Percentiles rank a stretch among this genome's conserved stretches.
Evolutionary conservation across 805 yeast genomes (phyloP).

Genomic region (Pichia thaimueangensis): DNA sequence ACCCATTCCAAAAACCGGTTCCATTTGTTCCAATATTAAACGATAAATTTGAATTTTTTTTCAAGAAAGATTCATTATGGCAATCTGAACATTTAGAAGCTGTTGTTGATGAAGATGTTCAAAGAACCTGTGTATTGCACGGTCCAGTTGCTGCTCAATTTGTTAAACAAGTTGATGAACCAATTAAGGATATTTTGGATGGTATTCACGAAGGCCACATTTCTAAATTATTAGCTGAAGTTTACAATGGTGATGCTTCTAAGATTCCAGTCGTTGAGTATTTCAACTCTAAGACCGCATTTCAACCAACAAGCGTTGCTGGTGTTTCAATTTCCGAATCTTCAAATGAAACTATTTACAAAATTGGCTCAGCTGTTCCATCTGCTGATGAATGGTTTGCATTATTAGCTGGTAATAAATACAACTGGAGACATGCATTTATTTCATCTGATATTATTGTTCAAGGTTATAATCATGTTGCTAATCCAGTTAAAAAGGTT

Average conservation of each 20-base stretch:
- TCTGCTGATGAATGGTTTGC: constrained; percentile 60
- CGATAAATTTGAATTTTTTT: constrained; percentile 89
- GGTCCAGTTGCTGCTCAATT: constrained; percentile 98
- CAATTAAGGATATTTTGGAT: constrained; percentile 86
- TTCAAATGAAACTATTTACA: constrained; percentile 31
- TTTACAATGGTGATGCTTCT: constrained; percentile 63
- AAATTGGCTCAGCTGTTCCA: constrained; percentile 33
- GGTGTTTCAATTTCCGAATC: constrained; percentile 33
- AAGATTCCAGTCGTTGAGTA: constrained; percentile 84
- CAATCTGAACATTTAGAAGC: constrained; percentile 97
- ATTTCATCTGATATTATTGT: constrained; percentile 72
- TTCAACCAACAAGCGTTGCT: constrained; percentile 29
- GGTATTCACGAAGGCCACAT: constrained; percentile 88
- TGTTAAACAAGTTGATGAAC: constrained; percentile 83
- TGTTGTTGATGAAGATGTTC: constrained; percentile 92
- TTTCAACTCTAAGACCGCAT: constrained; percentile 64
- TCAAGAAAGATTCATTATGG: constrained; percentile 98
- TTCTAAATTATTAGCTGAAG: constrained; percentile 55
- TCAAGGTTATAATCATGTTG: constrained; percentile 74
- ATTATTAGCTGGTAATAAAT: constrained; percentile 69
- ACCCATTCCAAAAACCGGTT: constrained; percentile 91
- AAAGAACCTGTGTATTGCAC: constrained; percentile 97
- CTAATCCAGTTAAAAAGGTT: constrained; percentile 75
- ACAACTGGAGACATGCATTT: constrained; percentile 90
- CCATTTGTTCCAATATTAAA: constrained; percentile 96